Base-by-base conservation (phyloP, 352 stramenopile genomes). In the Globisporangium ultimum region DNA sequence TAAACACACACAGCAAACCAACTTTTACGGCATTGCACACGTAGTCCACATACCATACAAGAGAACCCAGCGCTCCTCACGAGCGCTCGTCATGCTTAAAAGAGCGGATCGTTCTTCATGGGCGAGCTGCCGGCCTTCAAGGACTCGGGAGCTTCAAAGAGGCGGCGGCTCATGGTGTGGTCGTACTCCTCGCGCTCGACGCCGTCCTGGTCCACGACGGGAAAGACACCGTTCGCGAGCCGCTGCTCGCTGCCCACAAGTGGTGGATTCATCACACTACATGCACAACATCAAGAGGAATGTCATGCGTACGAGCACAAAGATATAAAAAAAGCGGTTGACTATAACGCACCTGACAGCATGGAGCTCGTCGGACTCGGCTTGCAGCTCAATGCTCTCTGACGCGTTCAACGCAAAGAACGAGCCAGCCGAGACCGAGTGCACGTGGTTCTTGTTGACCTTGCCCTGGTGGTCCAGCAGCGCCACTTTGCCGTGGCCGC, bases 21-120 rank as follows among this genome's bases (percentile, higher is more conserved):
- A 36, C 8, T 36, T 36, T 36, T 6, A 10, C 28, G 28, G 28
- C 28, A 36, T 36, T 36, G 28, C 7, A 36, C 28, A 36, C 7
- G 28, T 36, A 36, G 28, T 36, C 28, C 28, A 36, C 28, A 36
- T 36, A 36, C 28, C 28, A 36, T 36, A 36, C 28, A 36, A 36
- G 28, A 36, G 28, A 36, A 10, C 28, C 28, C 28, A 10, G 4
- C 28, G 28, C 28, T 36, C 28, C 0, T 36, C 28, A 10, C 8
- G 7, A 10, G 7, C 28, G 12, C 8, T 10, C 38, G 3, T 43
- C 24, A 5, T 43, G 11, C 21, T 73, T 80, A 91, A 61, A 91
- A 91, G 4, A 91, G 67, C 50, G 82, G 82, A 57, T 91, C 80
- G 60, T 91, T 79, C 61, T 88, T 91, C 80, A 93, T 90, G 4